phyloP scores from a whole-genome alignment of 2,329 filamentous ascomycete genomes.

The Metarhizium robertsii region DNA sequence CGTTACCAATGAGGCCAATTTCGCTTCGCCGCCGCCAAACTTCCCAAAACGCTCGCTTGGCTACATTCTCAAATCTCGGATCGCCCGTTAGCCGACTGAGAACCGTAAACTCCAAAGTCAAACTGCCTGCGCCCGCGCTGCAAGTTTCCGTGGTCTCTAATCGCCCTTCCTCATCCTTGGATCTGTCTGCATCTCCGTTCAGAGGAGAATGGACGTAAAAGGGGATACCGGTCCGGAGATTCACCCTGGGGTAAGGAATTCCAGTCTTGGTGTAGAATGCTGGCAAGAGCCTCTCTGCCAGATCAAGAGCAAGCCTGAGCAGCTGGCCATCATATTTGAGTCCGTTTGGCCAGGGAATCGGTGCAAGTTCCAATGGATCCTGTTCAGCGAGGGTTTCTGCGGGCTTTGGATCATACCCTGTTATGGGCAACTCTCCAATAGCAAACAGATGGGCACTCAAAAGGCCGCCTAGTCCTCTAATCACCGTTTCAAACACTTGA shows the following conservation, averaged over 20 bases:
- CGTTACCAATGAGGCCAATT: conserved; percentile 81
- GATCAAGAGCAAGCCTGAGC: conserved; percentile 77
- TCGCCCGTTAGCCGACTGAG: conserved; percentile 84
- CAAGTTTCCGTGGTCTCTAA: conserved; percentile 89
- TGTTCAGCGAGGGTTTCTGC: conserved; percentile 16
- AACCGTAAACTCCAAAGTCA: conserved; percentile 88
- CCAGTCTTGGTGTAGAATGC: conserved; percentile 89
- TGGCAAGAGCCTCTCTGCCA: conserved; percentile 74
- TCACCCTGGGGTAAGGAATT: conserved; percentile 89
- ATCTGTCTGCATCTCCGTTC: conserved; percentile 40
- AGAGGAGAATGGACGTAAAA: conserved; percentile 85
- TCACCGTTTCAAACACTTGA: conserved; percentile 96
- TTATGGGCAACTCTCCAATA: conserved; percentile 78
- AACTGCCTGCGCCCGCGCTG: conserved; percentile 89
- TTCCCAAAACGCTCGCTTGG: conserved; percentile 91
- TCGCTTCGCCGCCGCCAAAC: conserved; percentile 85
- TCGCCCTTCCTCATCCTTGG: conserved; percentile 26
- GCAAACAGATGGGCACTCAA: conserved; percentile 92
- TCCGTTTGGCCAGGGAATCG: conserved; percentile 65
- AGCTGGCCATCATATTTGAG: conserved; percentile 85
- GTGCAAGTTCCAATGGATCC: conserved; percentile 36
- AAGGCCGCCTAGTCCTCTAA: conserved; percentile 81
- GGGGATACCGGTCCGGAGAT: conserved; percentile 80
- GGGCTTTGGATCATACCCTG: conserved; percentile 55
- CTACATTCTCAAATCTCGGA: conserved; percentile 75